A percentile compares a stretch with the other conserved stretches of the same genome.
Evolutionary conservation across 148 eudicot genomes (phyloP).

Genomic region (Polygonum maritimum): DNA sequence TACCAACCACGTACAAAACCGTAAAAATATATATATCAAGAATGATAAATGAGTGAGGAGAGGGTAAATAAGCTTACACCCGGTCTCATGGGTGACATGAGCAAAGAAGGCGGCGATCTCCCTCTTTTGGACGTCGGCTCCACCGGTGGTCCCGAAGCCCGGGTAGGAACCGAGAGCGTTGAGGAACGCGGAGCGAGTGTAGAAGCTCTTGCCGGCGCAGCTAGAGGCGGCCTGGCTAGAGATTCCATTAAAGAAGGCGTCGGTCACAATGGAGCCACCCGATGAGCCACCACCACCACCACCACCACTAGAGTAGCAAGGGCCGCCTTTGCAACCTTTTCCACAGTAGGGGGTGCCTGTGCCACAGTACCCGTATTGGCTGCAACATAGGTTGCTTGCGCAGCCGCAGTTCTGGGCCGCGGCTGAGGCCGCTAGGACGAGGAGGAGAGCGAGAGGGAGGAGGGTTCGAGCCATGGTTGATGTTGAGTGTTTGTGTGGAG

Average conservation of each 20-base stretch:
- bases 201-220: conserved; percentile 20
- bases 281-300: neutral
- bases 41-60: neutral
- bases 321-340: conserved; percentile 4
- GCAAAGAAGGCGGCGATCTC: conserved; percentile 30
- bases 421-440: neutral
- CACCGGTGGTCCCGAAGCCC: conserved; percentile 18
- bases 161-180: conserved; percentile 14
- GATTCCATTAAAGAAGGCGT: conserved; percentile 23
- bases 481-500: neutral
- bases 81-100: conserved; percentile 27
- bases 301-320: conserved; percentile 3
- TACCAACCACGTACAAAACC: no score
- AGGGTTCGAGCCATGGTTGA: neutral
- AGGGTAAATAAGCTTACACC: conserved; percentile 13
- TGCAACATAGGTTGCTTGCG: conserved; percentile 5
- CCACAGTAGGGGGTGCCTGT: conserved; percentile 6
- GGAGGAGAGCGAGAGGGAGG: conserved; percentile 3
- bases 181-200: conserved; percentile 20
- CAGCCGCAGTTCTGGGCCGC: conserved; percentile 13
- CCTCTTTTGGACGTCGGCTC: conserved; percentile 14
- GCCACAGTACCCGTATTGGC: conserved; percentile 14
- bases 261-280: conserved; percentile 11
- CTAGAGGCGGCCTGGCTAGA: conserved; percentile 13
- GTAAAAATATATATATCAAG: no score